Base-by-base conservation (phyloP, 2,329 filamentous ascomycete species). In the Trichoderma oligosporum region DNA sequence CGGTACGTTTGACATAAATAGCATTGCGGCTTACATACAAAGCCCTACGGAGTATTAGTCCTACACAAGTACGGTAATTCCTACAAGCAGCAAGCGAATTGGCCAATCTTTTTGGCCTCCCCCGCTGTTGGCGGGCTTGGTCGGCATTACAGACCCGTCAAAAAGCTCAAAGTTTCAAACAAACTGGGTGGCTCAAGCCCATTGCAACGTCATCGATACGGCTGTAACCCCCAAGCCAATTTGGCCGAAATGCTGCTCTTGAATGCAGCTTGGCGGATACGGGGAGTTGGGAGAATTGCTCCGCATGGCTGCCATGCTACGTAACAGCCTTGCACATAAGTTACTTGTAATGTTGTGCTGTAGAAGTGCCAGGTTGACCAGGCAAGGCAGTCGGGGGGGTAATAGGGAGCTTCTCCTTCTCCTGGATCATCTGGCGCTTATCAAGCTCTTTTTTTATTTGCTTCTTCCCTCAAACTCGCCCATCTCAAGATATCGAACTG, bases 121-220 rank as follows among this genome's bases (percentile, higher is more conserved):
- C 31, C 25, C 36, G 14, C 48, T 18, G 25, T 29, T 14, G 44
- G 20, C 18, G 18, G 36, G 36, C 36, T 39, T 20, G 36, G 4
- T 39, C 24, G 24, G 27, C 44, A 46, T 36, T 31, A 11, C 16
- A 38, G 41, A 46, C 41, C 51, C 51, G 51, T 55, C 41, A 29
- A 46, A 44, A 48, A 18, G 14, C 24, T n/a, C 25, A 39, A 47
- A 33, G 53, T 38, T 56, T 42, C 41, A 35, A 39, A 24, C 36
- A 41, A 48, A 47, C 36, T 35, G 31, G 46, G 18, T 49, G 22
- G 46, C 46, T 12, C 49, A 38, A 27, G 51, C 29, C 38, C 39
- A 41, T 36, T 55, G 54, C 54, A 45, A 57, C 54, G 54, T 57
- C 54, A 57, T 57, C 54, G 54, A 51, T 36, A 47, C 53, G 42